Conservation (phyloP, 2,329 filamentous ascomycete species). For the Stemphylium lycopersici region DNA sequence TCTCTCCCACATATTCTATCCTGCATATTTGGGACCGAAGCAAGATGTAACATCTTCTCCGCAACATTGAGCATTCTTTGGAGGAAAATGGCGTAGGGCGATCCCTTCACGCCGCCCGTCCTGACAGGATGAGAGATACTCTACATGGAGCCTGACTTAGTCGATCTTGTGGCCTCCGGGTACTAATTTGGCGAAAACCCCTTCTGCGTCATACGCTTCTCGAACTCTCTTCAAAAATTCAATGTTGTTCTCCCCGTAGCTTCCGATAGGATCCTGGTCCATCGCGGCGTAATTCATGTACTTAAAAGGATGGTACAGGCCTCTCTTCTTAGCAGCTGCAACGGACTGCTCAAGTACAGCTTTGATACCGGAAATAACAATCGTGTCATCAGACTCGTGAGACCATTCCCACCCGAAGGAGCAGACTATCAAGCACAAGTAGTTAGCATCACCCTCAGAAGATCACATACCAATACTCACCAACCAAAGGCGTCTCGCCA, state of each 20-base stretch:
- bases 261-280: conserved; percentile 48
- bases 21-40: too few species aligned
- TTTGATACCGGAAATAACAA: not conserved
- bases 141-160: too few species aligned
- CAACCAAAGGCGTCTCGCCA: not conserved
- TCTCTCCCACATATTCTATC: too few species aligned
- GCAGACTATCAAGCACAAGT: not conserved
- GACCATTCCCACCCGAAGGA: conserved; percentile 5
- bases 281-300: conserved; percentile 57
- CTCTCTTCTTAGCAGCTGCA: conserved; percentile 2
- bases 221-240: too few species aligned
- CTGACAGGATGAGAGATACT: too few species aligned
- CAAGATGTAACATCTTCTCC: too few species aligned
- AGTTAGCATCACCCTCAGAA: not conserved
- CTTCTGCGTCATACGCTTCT: too few species aligned
- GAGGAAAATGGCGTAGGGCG: too few species aligned
- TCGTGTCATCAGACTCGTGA: not conserved
- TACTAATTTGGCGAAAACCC: too few species aligned
- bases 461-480: not conserved
- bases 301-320: conserved; percentile 34
- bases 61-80: too few species aligned
- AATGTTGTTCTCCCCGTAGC: conserved; percentile 48
- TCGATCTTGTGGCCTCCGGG: too few species aligned
- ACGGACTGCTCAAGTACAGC: not conserved
- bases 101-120: too few species aligned